Percentiles rank a stretch among this genome's conserved stretches.
phyloP scores from a whole-genome alignment of 2,329 filamentous ascomycete species.

The Venturiaceae sp. region DNA sequence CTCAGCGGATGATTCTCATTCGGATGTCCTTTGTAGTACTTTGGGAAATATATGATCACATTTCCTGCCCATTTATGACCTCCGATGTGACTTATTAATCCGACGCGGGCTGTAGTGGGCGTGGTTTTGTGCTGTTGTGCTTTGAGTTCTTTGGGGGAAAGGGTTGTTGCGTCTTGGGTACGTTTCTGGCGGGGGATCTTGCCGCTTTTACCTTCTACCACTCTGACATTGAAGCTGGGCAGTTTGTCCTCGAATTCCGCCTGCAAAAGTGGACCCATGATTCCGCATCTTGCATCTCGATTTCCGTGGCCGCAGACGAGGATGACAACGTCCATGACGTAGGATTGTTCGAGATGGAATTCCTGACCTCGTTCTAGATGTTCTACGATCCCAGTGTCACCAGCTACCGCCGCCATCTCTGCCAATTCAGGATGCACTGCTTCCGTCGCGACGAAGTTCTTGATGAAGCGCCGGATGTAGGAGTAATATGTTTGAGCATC shows the following conservation, averaged over 20 bases:
- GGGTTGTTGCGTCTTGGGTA: neutral
- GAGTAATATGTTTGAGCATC: neutral
- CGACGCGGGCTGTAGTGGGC: slow-evolving; percentile 48
- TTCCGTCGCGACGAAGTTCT: neutral
- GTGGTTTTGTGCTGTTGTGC: neutral
- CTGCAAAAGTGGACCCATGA: slow-evolving; percentile 64
- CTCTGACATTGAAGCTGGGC: slow-evolving; percentile 10
- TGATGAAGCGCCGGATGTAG: neutral
- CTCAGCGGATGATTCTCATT: slow-evolving; percentile 46
- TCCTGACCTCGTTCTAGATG: neutral
- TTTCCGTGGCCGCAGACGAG: slow-evolving; percentile 82
- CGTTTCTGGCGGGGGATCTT: neutral
- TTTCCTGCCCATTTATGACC: slow-evolving; percentile 84
- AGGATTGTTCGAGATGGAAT: slow-evolving; percentile 21
- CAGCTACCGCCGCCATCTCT: neutral
- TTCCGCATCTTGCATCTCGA: slow-evolving; percentile 72
- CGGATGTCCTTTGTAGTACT: neutral
- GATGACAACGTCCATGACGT: slow-evolving; percentile 58
- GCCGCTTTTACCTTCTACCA: neutral
- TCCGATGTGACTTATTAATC: slow-evolving; percentile 67
- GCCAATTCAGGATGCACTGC: neutral
- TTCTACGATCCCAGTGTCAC: neutral
- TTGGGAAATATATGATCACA: slow-evolving; percentile 68
- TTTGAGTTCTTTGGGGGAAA: slow-evolving; percentile 13
- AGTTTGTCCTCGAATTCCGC: slow-evolving; percentile 59